Base-by-base conservation (phyloP, 163 green algal genomes). In the Trebouxiophyceae sp. region DNA sequence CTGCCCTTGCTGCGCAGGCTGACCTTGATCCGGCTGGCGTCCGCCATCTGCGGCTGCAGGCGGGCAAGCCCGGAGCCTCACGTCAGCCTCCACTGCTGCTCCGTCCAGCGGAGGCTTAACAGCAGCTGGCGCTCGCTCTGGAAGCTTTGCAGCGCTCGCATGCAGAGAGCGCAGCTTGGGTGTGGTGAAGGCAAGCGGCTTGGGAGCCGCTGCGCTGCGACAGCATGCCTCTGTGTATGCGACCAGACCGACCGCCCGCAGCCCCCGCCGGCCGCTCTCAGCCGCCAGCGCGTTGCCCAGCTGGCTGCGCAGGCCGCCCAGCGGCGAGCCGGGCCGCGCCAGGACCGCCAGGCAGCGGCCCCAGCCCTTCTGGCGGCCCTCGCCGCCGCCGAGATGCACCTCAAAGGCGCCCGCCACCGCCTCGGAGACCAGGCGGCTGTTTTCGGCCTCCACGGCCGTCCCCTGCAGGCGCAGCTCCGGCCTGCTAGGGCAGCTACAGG, bases 271-370 rank as follows among this genome's bases (percentile, higher is more conserved):
- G 32, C 8, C 12, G 29, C 62, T 77, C 39, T 57, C 31, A 22
- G 56, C 24, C 12, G 81, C 83, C 28, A 90, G 63, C 5, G 31
- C 60, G 55, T 88, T 88, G n/a, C 83, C 83, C 33, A 88, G 58
- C 31, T 63, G 19, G 57, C 68, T 81, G 27, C 83, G 69, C 6
- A 81, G 62, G 2, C 57, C 50, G 16, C 57, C 54, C 32, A 77
- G 33, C 1, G 67, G 33, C 39, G 39, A 50, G 12, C 39, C 39
- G 16, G 39, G 39, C 8, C 12, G 39, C 0, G 68, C 46, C n/a
- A 44, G 29, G 47, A 75, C 47, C n/a, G 63, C 81, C 32, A 90
- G 66, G 45, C 72, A 78, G 19, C 24, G 26, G 32, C 73, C 81
- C 76, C 81, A 84, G 30, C 62, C 63, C 6, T 33, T 30, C 0